Base-by-base conservation (phyloP, 305 asterid species). In the Rubia tinctorum region DNA sequence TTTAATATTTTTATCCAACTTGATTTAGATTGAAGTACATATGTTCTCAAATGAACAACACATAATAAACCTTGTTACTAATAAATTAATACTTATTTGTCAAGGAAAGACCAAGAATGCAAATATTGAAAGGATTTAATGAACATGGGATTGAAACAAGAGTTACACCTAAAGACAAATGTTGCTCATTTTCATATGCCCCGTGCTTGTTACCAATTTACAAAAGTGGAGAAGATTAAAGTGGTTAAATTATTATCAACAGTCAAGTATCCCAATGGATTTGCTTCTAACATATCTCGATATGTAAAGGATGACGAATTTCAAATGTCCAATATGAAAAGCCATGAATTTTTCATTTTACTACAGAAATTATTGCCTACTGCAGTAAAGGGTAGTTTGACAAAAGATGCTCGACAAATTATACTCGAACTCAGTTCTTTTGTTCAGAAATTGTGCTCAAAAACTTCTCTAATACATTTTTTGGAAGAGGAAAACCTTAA, bases 271-370 rank as follows among this genome's bases (percentile, higher is more conserved):
- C 75, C 69, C 2, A 58, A 67, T 71, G 78, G 74, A 4, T 81
- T 75, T 77, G 80, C 75, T 1, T 77, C 63, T 30, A 76, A 73
- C 14, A 78, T 78, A 4, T 64, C 71, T 5, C 34, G 77, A 59
- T 59, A 77, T 11, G 22, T 79, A 0, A 76, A 76, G 30, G 3
- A 25, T 9, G 73, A 73, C 8, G 66, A 74, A 27, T 22, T 4
- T 23, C 75, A 69, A 49, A 45, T 75, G 23, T 72, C 8, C 0
- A 72, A 64, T 34, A 40, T 75, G 7, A n/a, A 75, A 25, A 78
- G 59, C 22, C 76, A 78, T 68, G 80, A 74, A 11, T 51, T 37
- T 9, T 77, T 75, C n/a, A 72, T 81, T 5, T 71, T 81, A 37
- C 65, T 78, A 58, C 80, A 75, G 56, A 37, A 60, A 18, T 12